Conservation (phyloP, 495 filamentous ascomycete species). For the Hypoxylon rickii region DNA sequence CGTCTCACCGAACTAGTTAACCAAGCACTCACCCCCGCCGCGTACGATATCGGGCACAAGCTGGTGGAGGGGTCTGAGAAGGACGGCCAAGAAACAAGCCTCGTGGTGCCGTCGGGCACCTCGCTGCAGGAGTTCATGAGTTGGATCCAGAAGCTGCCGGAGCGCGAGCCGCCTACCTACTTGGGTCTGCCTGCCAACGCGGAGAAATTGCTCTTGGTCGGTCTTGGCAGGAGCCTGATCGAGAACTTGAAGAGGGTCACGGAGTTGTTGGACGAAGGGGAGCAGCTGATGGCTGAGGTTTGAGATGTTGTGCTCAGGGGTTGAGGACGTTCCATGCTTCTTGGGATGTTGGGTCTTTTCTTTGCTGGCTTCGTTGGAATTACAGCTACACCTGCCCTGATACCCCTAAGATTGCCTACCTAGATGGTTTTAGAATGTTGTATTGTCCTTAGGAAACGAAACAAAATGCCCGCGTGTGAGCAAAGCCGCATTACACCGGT, state of each 20-base stretch:
- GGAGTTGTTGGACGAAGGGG: slow-evolving; percentile 87
- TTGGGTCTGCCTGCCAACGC: slow-evolving; percentile 95
- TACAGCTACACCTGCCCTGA: slow-evolving; percentile 23
- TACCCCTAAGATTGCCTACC: slow-evolving; percentile 21
- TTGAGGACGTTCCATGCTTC: slow-evolving; percentile 11
- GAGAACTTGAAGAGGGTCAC: slow-evolving; percentile 81
- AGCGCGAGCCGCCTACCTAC: slow-evolving; percentile 95
- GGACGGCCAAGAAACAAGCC: slow-evolving; percentile 58
- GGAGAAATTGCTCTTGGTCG: slow-evolving; percentile 92
- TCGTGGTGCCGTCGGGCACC: slow-evolving; percentile 79
- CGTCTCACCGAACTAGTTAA: slow-evolving; percentile 73
- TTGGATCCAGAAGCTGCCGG: slow-evolving; percentile 91
- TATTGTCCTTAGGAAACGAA: too few relatives aligned
- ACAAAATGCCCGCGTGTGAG: not conserved
- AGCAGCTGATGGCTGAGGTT: slow-evolving; percentile 81
- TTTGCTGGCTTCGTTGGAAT: slow-evolving; percentile 20
- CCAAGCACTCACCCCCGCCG: slow-evolving; percentile 76
- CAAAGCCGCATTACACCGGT: too few relatives aligned
- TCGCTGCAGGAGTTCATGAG: slow-evolving; percentile 82
- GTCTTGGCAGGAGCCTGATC: slow-evolving; percentile 84
- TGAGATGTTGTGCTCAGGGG: slow-evolving; percentile 10
- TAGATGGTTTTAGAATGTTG: slow-evolving; percentile 19
- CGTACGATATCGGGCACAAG: slow-evolving; percentile 90
- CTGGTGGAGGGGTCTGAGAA: slow-evolving; percentile 65
- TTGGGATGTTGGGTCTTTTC: slow-evolving; percentile 23